These are phyloP conservation scores for Phialophora tarda DNA, from an alignment of 2,329 filamentous ascomycete species.

Conservation along the genomic window DNA sequence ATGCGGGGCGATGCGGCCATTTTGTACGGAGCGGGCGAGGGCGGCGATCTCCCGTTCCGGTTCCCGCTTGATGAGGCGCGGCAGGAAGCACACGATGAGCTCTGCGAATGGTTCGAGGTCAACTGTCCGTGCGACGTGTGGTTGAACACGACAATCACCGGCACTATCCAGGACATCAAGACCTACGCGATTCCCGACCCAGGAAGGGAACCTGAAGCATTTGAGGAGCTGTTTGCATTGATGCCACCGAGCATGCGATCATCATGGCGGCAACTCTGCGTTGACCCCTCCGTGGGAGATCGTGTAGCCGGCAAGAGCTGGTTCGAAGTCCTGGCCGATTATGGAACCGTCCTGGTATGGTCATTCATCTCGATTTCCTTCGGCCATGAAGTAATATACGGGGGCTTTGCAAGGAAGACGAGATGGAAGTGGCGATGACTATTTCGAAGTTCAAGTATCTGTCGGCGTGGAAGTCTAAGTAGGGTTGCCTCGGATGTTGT, in stretches of 20 bases:
- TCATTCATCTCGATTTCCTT: neutral
- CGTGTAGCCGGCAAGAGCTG: neutral
- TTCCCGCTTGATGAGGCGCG: neutral
- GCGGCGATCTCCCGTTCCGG: neutral
- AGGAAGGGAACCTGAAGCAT: neutral
- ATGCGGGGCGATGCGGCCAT: neutral
- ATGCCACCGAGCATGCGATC: neutral
- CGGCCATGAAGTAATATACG: conserved; percentile 1
- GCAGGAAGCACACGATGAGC: neutral
- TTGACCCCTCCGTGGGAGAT: neutral
- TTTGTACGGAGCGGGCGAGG: neutral
- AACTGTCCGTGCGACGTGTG: neutral
- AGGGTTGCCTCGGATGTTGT: conserved; percentile 6
- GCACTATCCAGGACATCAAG: neutral
- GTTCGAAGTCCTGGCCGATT: neutral
- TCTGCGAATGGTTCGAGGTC: neutral
- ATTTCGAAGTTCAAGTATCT: neutral
- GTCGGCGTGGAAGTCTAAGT: conserved; percentile 39
- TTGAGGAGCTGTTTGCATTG: neutral
- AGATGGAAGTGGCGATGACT: conserved; percentile 10
- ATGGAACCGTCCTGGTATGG: neutral
- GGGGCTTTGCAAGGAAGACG: conserved; percentile 5
- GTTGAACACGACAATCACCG: neutral
- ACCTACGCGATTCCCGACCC: neutral
- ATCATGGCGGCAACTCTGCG: neutral